These are phyloP conservation scores for Jamesozyma lodderae DNA, from an alignment of 805 yeast species.

Conservation along the genomic window DNA sequence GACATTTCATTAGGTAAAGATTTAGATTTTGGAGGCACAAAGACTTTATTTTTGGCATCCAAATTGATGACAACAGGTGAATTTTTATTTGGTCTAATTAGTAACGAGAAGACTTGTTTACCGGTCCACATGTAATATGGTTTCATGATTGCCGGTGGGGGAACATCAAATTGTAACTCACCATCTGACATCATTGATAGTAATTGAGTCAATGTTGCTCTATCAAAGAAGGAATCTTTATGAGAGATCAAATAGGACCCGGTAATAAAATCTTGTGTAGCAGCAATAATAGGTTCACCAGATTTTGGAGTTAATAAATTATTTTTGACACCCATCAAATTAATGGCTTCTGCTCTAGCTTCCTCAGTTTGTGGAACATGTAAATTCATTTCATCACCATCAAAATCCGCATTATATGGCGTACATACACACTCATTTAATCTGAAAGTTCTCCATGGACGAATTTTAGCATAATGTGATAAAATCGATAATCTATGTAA, in stretches of 20 bases:
- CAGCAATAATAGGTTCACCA: constrained; percentile 99
- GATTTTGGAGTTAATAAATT: constrained; percentile 92
- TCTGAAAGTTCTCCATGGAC: constrained; percentile 97
- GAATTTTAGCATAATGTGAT: constrained; percentile 89
- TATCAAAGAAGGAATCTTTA: constrained; percentile 86
- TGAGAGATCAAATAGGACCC: constrained; percentile 89
- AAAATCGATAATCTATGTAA: constrained; percentile 88
- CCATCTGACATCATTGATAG: constrained; percentile 97
- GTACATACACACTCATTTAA: constrained; percentile 98
- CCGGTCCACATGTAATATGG: constrained; percentile 95
- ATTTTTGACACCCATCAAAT: constrained; percentile 94
- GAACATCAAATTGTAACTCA: constrained; percentile 74
- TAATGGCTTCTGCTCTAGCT: constrained; percentile 97
- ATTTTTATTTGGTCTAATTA: constrained; percentile 70
- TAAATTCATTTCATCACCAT: constrained; percentile 98
- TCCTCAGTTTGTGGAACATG: constrained; percentile 99
- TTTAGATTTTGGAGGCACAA: constrained; percentile 55
- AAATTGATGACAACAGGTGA: constrained; percentile 81
- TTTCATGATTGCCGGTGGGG: constrained; percentile 89
- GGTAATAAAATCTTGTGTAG: constrained; percentile 97
- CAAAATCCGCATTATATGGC: constrained; percentile 98
- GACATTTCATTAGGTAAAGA: constrained; percentile 89
- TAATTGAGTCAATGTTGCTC: constrained; percentile 74
- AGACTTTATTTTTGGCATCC: constrained; percentile 92
- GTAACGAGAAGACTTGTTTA: constrained; percentile 82